These are phyloP conservation scores for Cystobasidium onofrii DNA, from an alignment of 768 basidiomycete species.

Conservation along the genomic window DNA sequence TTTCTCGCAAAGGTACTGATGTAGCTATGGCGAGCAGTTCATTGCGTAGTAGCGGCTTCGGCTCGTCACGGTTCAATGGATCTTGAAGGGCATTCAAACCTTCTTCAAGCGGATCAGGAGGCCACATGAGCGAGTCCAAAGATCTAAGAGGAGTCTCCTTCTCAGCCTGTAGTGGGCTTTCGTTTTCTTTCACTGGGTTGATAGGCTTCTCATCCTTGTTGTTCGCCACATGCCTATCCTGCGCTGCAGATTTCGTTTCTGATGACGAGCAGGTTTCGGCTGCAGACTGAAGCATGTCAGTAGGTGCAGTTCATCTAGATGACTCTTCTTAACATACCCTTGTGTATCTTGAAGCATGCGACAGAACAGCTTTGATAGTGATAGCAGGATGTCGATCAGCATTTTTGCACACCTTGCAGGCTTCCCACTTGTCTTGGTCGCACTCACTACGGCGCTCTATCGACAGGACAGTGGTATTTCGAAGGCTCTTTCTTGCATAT, in stretches of 20 bases:
- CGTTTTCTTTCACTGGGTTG: background rate
- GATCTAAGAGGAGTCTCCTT: background rate
- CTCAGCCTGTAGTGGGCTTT: background rate
- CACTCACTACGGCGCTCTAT: slow-evolving; percentile 28
- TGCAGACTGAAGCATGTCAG: background rate
- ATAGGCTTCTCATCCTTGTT: background rate
- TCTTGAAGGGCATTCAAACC: slow-evolving; percentile 16
- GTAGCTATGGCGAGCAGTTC: slow-evolving; percentile 29
- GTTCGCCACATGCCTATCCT: background rate
- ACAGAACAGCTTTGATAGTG: slow-evolving; percentile 13
- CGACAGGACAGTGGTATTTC: slow-evolving; percentile 30
- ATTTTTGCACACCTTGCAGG: background rate
- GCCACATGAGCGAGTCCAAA: slow-evolving; percentile 22
- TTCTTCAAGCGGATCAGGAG: slow-evolving; percentile 24
- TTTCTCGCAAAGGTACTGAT: slow-evolving; percentile 11
- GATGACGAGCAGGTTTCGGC: background rate
- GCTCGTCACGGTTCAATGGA: slow-evolving; percentile 29
- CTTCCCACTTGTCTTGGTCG: background rate
- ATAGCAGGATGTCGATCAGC: background rate
- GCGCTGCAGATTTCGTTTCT: background rate
- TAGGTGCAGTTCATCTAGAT: background rate
- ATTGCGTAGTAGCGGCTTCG: slow-evolving; percentile 14
- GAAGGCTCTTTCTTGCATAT: slow-evolving; percentile 20
- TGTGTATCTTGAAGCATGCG: slow-evolving; percentile 24
- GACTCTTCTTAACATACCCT: background rate